Percentiles rank a stretch among this genome's conserved stretches.
These are phyloP conservation scores for Neotropicomus parvogracilis DNA, from an alignment of 1,284 basidiomycete species.

Conservation along the genomic window DNA sequence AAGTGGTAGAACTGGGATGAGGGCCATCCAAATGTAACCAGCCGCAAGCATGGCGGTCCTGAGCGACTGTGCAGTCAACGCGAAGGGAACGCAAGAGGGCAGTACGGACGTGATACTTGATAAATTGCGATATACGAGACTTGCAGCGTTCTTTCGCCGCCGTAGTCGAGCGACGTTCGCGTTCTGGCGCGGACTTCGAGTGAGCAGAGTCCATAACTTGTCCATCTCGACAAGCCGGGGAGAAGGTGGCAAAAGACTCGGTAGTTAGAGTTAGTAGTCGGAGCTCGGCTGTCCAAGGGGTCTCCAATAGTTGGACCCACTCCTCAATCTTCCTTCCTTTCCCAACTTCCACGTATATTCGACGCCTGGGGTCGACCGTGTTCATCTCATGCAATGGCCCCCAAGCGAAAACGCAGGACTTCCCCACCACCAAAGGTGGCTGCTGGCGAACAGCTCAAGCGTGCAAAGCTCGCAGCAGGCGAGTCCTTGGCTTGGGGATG, in stretches of 20 bases:
- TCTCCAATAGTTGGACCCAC: slow-evolving; percentile 13
- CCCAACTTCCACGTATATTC: slow-evolving; percentile 6
- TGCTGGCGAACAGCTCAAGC: slow-evolving; percentile 59
- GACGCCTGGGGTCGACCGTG: slow-evolving; percentile 1
- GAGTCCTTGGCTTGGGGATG: slow-evolving; percentile 66
- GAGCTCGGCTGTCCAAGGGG: slow-evolving; percentile 25
- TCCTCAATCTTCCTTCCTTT: slow-evolving; percentile 16
- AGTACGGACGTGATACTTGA: slow-evolving; percentile 33
- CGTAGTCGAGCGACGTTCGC: slow-evolving; percentile 22
- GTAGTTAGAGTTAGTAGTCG: too few relatives aligned
- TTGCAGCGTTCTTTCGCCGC: slow-evolving; percentile 25
- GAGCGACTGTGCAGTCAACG: not conserved
- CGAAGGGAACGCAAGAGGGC: not conserved
- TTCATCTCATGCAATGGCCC: slow-evolving; percentile 41
- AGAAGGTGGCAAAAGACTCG: too few relatives aligned
- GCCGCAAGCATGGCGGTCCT: slow-evolving; percentile 56
- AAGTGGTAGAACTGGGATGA: slow-evolving; percentile 63
- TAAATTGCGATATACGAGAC: slow-evolving; percentile 24
- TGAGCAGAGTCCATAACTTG: slow-evolving; percentile 21
- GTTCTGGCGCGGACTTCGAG: slow-evolving; percentile 14
- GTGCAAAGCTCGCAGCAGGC: slow-evolving; percentile 45
- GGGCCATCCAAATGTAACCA: slow-evolving; percentile 74
- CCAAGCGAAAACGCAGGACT: slow-evolving; percentile 58
- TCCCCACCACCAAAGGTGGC: slow-evolving; percentile 49
- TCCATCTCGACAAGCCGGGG: slow-evolving; percentile 15